Evolutionary conservation across 2,329 filamentous ascomycete species (phyloP).

Genomic region (Aureobasidium namibiae): DNA sequence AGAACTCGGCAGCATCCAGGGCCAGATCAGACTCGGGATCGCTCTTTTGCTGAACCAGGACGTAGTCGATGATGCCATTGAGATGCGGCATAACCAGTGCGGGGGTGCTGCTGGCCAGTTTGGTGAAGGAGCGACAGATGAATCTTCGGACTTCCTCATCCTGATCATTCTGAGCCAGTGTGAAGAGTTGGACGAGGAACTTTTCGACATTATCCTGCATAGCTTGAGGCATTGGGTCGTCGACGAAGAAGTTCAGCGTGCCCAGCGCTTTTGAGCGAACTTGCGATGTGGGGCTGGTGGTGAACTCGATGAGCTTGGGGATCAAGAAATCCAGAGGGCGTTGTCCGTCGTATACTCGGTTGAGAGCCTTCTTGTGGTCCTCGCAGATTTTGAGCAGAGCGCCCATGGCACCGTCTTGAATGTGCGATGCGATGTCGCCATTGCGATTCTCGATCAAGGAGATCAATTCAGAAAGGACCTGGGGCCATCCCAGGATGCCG

Average conservation of each 20-base stretch:
- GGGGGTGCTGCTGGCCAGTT: conserved; percentile 81
- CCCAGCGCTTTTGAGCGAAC: conserved; percentile 73
- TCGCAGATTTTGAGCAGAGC: conserved; percentile 94
- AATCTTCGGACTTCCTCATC: conserved; percentile 79
- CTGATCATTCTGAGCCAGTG: conserved; percentile 61
- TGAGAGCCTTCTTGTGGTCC: conserved; percentile 80
- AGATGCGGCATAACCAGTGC: conserved; percentile 88
- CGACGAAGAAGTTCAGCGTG: conserved; percentile 86
- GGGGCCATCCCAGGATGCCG: conserved; percentile 83
- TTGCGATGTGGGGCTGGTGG: conserved; percentile 64
- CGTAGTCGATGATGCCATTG: conserved; percentile 81
- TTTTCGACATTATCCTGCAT: conserved; percentile 73
- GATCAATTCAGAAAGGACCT: conserved; percentile 76
- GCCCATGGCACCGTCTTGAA: conserved; percentile 88
- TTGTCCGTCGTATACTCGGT: conserved; percentile 81
- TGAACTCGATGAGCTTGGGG: conserved; percentile 83
- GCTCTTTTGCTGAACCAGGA: conserved; percentile 78
- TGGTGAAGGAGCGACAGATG: conserved; percentile 87
- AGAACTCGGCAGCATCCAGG: conserved; percentile 93
- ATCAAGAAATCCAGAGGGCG: conserved; percentile 81
- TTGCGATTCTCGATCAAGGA: conserved; percentile 65
- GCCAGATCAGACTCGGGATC: conserved; percentile 78
- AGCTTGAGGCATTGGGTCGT: conserved; percentile 62
- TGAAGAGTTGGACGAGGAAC: conserved; percentile 75
- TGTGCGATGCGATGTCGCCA: conserved; percentile 59